These are phyloP conservation scores for Sclerotinia glacialis DNA, from an alignment of 2,329 filamentous ascomycete genomes.

Conservation along the genomic window DNA sequence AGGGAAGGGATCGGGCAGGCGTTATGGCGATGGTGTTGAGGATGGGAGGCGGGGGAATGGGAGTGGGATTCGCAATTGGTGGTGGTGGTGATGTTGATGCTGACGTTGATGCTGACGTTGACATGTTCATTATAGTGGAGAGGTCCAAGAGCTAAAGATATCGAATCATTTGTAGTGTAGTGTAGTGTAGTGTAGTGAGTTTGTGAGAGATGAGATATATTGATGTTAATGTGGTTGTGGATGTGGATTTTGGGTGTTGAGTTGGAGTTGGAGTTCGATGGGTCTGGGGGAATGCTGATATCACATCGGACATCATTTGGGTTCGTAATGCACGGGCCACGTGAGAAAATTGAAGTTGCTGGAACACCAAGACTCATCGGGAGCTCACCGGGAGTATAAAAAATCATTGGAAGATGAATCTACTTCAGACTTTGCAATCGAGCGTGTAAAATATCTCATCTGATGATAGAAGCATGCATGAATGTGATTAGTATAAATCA, in stretches of 20 bases:
- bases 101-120: too few relatives aligned
- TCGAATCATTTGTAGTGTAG: too few relatives aligned
- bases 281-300: not conserved
- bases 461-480: too few relatives aligned
- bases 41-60: not conserved
- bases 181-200: too few relatives aligned
- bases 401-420: not conserved
- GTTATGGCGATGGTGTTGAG: too few relatives aligned
- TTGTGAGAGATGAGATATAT: not conserved
- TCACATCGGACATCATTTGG: not conserved
- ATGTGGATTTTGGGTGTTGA: too few relatives aligned
- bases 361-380: not conserved
- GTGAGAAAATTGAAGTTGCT: not conserved
- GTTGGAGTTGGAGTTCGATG: not conserved
- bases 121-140: too few relatives aligned
- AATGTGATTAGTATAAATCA: not conserved
- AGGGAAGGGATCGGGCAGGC: not conserved
- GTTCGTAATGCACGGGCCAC: not conserved
- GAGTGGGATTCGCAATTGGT: not conserved
- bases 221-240: not conserved
- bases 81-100: not conserved
- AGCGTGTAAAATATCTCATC: too few relatives aligned
- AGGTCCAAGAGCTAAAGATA: too few relatives aligned
- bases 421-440: too few relatives aligned
- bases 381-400: not conserved